Conservation (phyloP, 176 grass and related monocot species). For the Zea luxurians region DNA sequence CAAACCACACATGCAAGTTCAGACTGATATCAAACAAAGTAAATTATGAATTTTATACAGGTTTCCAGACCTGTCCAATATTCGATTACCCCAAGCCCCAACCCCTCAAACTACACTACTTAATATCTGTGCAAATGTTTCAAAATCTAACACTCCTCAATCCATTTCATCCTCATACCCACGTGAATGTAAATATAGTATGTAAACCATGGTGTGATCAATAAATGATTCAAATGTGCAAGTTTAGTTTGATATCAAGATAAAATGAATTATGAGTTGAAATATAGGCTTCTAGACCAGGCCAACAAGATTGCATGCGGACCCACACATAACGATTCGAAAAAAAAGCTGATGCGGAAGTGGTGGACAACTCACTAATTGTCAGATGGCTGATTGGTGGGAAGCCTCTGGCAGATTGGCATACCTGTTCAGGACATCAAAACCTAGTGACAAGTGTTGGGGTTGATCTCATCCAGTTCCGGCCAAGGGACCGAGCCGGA, state of each 20-base stretch:
- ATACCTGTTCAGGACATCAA: neutral
- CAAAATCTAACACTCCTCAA: slow-evolving; percentile 9
- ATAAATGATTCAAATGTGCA: slow-evolving; percentile 12
- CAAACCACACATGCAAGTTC: neutral
- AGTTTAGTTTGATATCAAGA: slow-evolving; percentile 10
- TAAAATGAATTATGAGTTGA: neutral
- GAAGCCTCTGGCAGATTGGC: neutral
- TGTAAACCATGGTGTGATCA: neutral
- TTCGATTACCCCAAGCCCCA: neutral
- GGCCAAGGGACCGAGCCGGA: no score
- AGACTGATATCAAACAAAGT: slow-evolving; percentile 20
- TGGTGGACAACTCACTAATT: neutral
- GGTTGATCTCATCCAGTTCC: no score
- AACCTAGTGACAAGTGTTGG: neutral
- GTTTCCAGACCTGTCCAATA: neutral
- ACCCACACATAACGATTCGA: slow-evolving; percentile 13
- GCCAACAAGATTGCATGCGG: neutral
- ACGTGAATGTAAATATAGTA: slow-evolving; percentile 16
- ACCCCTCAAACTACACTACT: slow-evolving; percentile 12
- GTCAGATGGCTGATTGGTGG: neutral
- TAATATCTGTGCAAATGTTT: neutral
- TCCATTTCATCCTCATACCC: neutral
- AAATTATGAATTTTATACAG: neutral
- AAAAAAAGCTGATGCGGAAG: neutral
- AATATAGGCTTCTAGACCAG: slow-evolving; percentile 3